Base-by-base conservation (phyloP, 2,329 filamentous ascomycete genomes). In the Penicillium sp. region DNA sequence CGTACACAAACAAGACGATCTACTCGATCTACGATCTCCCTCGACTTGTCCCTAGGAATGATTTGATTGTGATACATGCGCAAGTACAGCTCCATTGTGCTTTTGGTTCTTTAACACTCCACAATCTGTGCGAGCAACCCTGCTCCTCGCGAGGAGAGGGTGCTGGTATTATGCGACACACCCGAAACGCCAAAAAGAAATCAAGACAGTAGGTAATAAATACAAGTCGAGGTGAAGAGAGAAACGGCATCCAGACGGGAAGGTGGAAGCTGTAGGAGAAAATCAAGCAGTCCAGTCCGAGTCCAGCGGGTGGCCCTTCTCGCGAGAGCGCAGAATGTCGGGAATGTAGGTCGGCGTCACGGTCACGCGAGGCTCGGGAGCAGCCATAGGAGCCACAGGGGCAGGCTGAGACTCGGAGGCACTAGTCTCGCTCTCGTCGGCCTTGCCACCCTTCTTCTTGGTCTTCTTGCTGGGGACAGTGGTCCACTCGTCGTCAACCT, bases 391-490 rank as follows among this genome's bases (percentile, higher is more conserved):
- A 33, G 59, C 57, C 15, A 46, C 56, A 15, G 65, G 53, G 16
- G 60, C 47, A 16, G 65, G 58, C 57, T 67, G 67, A 55, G 51
- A 65, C 55, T 74, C 70, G 5, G 71, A 67, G 26, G 65, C 68
- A 57, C 74, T 76, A 47, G 68, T 66, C 55, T 80, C 79, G 45
- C 70, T 76, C 45, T 76, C 75, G 18, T 73, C 72, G 33, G 65
- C 60, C 53, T 71, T 74, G 53, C 67, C 69, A 16, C 67, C 65
- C 59, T 70, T 74, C 69, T 78, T 79, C 67, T 79, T 81, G 67
- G 78, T 78, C 68, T 81, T 78, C 75, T 85, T 85, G 65, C 75
- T 81, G 29, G 79, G 74, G 23, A 86, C 83, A 9, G 82, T 82
- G 58, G 79, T 84, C 84, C 84, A 86, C 47, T 79, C 79, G 51